Conservation (phyloP, 768 basidiomycete species). For the Tylopilus sp. region DNA sequence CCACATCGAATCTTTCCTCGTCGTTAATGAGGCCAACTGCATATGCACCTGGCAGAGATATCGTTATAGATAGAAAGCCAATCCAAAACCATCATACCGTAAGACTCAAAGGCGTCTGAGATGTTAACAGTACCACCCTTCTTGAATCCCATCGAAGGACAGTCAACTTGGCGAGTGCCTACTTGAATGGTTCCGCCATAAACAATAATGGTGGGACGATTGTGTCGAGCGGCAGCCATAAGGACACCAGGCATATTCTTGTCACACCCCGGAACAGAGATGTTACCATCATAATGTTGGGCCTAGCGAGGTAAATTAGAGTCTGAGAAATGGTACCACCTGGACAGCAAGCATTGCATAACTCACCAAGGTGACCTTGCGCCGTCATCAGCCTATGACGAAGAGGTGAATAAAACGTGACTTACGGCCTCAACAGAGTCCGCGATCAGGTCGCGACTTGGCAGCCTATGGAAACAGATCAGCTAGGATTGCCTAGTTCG, state of each 20-base stretch:
- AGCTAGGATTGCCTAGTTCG: not conserved
- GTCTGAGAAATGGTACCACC: not conserved
- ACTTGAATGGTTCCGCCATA: slow-evolving; percentile 85
- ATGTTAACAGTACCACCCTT: slow-evolving; percentile 85
- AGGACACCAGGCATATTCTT: slow-evolving; percentile 93
- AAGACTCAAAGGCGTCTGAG: slow-evolving; percentile 82
- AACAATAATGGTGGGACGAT: slow-evolving; percentile 83
- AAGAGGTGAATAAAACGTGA: not conserved
- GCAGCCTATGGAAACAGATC: slow-evolving; percentile 48
- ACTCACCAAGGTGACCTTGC: slow-evolving; percentile 55
- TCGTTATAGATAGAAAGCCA: not conserved
- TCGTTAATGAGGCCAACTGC: slow-evolving; percentile 74
- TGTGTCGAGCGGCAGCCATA: slow-evolving; percentile 83
- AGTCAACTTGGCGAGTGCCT: slow-evolving; percentile 74
- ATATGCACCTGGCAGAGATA: slow-evolving; percentile 57
- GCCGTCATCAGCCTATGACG: slow-evolving; percentile 7
- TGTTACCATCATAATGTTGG: slow-evolving; percentile 87
- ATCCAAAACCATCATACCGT: slow-evolving; percentile 41
- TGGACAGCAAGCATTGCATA: not conserved
- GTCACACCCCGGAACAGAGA: slow-evolving; percentile 84
- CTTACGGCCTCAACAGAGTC: slow-evolving; percentile 82
- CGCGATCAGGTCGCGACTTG: slow-evolving; percentile 85
- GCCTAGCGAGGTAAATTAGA: slow-evolving; percentile 42
- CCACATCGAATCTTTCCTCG: slow-evolving; percentile 79
- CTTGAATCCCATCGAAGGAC: slow-evolving; percentile 71